Evolutionary conservation across 306 rosid genomes (phyloP), one percentile per base, ranked within the genome.

Genomic region (Citrullus amarus): DNA sequence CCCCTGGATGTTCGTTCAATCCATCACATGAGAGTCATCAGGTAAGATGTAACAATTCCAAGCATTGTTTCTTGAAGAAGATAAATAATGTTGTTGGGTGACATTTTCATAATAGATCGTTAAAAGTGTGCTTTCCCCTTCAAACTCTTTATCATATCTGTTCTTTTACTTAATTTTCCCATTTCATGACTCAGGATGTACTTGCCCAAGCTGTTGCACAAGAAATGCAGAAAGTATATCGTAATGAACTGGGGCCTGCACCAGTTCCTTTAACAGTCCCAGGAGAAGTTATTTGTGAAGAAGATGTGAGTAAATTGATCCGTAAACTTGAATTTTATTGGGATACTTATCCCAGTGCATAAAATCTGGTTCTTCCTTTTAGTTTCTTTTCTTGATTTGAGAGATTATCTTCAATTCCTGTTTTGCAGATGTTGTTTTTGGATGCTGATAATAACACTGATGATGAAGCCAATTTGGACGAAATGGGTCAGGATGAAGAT

Each of bases 201-300:
- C 79, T 92, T 82, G 97, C 97, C 43, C 82, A 75, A 80, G 99
- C 97, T 71, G 97, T 96, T 77, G 98, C 93, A 3, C 90, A 90
- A 77, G 97, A 92, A 88, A 92, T 92, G 97, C 92, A 86, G 83
- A 96, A 96, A 78, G 84, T 96, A 66, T 96, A 90, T 84, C 86
- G 82, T 80, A 84, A 88, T n/a, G 99, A 96, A 85, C 80, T 96
- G 88, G 98, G 93, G 41, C 97, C 99, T 81, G 77, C 87, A 78
- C 98, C 98, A 6, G 96, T 95, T 75, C 99, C 98, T 43, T 83
- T 96, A 79, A 89, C 90, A 65, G 96, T 96, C 84, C 81, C 88
- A 6, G 97, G 98, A 70, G 91, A 92, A 83, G 80, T 79, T 80
- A 74, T 92, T 80, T 70, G 86, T 22, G 97, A 92, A 81, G 99